A percentile compares a stretch with the other conserved stretches of the same genome.
phyloP scores from a whole-genome alignment of 345 rosid genomes.

The Luvunga scandens region DNA sequence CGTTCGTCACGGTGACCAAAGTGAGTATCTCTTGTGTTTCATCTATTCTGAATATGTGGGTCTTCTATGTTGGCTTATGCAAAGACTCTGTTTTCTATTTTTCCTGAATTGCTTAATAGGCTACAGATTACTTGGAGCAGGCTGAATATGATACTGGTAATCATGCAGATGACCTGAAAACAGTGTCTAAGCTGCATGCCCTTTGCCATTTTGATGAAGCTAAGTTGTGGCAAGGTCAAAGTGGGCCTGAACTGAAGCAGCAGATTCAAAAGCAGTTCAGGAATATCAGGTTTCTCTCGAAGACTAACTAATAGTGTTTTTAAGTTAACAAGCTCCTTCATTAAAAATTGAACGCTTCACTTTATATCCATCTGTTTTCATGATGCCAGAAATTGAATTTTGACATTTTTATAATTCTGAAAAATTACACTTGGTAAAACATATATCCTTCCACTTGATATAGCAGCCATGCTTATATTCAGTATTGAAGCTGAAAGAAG shows the following conservation, averaged over 20 bases:
- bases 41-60: neutral
- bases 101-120: conserved; percentile 34
- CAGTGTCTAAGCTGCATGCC: conserved; percentile 89
- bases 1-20: conserved; percentile 89
- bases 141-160: conserved; percentile 89
- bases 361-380: neutral
- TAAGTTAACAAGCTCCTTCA: neutral
- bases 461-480: neutral
- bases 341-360: neutral
- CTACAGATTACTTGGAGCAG: conserved; percentile 72
- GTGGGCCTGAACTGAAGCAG: conserved; percentile 89
- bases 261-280: conserved; percentile 78
- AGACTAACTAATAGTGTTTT: conserved; percentile 8
- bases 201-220: conserved; percentile 97
- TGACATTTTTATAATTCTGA: no score
- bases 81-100: neutral
- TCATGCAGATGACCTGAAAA: conserved; percentile 71
- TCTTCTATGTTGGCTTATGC: neutral
- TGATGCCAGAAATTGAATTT: neutral
- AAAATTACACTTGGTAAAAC: neutral
- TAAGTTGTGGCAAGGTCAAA: conserved; percentile 90
- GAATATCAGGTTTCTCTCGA: conserved; percentile 71
- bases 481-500: neutral
- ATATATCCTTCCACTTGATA: neutral
- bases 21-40: conserved; percentile 30